phyloP scores from a whole-genome alignment of 2,329 filamentous ascomycete species.

The Colletotrichum tropicale region DNA sequence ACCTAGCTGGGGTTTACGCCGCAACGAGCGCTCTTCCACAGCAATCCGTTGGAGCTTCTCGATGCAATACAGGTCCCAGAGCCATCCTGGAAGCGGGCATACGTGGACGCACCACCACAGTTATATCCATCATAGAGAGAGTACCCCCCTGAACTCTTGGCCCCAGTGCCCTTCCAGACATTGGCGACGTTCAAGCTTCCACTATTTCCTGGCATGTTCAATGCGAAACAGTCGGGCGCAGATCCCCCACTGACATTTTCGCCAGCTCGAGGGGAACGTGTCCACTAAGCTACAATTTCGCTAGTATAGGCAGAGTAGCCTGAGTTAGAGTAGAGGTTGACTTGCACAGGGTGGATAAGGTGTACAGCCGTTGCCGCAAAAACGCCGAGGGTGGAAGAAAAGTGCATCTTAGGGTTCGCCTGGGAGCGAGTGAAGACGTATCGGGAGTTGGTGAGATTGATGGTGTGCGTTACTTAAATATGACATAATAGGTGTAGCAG shows the following conservation, averaged over 20 bases:
- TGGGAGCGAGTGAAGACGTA: background rate
- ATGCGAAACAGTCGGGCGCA: background rate
- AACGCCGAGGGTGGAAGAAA: background rate
- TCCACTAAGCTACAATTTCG: slow-evolving; percentile 1
- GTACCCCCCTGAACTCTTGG: background rate
- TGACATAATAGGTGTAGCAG: background rate
- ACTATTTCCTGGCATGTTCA: background rate
- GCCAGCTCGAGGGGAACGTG: background rate
- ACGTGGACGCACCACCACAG: background rate
- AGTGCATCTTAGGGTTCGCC: background rate
- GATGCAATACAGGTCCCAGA: background rate
- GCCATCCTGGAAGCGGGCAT: background rate
- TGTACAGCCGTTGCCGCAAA: background rate
- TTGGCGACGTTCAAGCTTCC: background rate
- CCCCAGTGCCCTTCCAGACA: background rate
- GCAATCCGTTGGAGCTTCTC: background rate
- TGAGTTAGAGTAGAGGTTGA: slow-evolving; percentile 1
- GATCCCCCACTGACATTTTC: background rate
- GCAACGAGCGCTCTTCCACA: slow-evolving; percentile 5
- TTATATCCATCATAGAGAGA: background rate
- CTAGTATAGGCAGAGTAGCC: slow-evolving; percentile 3
- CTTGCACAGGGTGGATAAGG: background rate
- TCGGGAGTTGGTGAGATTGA: background rate
- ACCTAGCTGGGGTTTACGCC: background rate
- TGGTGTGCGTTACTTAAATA: too few relatives aligned